Evolutionary conservation across 75 land plant species (phyloP), one percentile per base, ranked within the genome.

Genomic region (Cunninghamia lanceolata): DNA sequence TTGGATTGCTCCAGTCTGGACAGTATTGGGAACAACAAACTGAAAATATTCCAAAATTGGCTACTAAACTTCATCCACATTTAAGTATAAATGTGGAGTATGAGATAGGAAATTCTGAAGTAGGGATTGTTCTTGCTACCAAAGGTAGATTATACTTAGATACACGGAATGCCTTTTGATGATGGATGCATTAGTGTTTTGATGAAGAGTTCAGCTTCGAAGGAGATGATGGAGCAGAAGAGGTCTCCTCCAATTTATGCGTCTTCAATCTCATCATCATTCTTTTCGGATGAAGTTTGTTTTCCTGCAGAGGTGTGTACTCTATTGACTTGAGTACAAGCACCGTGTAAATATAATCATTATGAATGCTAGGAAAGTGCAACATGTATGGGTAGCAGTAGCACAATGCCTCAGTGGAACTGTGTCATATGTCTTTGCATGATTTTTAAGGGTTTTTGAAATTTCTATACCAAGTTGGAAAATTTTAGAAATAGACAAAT

Each of bases 221-320:
- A 71, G 34, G 75, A 84, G 81, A 46, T 83, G 15, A 89, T 84
- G 88, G 88, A 89, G 78, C 88, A 79, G 74, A 86, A 85, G 45
- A 73, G 36, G 45, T 56, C 87, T 40, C 39, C 88, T 8, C 40
- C 90, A 59, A 63, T 88, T 52, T 82, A 59, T 68, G 17, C 19
- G 50, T 28, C 46, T 6, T 70, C 85, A 28, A 53, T 7, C 17
- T 39, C 89, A 3, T 86, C 84, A 4, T 84, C 85, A 2, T 87
- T 87, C 54, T 84, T 63, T n/a, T 87, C 85, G 3, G 88, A 89
- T 30, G 88, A 89, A 46, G 38, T 79, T 45, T 45, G 50, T 71
- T 84, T 86, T 17, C 88, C 85, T 36, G 28, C 76, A 8, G 90
- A 89, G 85, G 90, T 81, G 2, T 86, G 79, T 54, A 28, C 21